Conservation (phyloP, 805 yeast genomes). For the Kluyveromyces nonfermentans region DNA sequence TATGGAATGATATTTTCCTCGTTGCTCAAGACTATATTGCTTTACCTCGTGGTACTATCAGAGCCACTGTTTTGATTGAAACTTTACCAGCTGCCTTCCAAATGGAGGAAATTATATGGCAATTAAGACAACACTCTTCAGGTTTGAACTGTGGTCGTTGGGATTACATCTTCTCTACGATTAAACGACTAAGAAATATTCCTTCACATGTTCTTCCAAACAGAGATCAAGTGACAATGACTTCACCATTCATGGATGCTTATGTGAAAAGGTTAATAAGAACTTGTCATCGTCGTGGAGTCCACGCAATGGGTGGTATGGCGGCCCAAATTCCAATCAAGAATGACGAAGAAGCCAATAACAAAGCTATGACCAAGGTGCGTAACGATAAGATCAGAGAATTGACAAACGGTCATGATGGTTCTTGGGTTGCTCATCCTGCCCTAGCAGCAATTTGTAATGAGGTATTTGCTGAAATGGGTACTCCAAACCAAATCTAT, state of each 20-base stretch:
- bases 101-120: conserved; percentile 75
- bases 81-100: conserved; percentile 82
- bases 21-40: conserved; percentile 65
- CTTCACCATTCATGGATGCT: conserved; percentile 71
- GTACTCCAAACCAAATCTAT: conserved; percentile 69
- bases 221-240: conserved; percentile 71
- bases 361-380: conserved; percentile 61
- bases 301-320: conserved; percentile 88
- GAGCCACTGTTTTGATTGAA: conserved; percentile 76
- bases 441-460: conserved; percentile 68
- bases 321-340: conserved; percentile 82
- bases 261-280: conserved; percentile 66
- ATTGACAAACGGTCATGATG: conserved; percentile 73
- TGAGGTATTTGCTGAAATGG: conserved; percentile 67
- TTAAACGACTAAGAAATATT: conserved; percentile 64
- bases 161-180: conserved; percentile 79
- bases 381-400: conserved; percentile 69
- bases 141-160: conserved; percentile 86
- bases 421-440: conserved; percentile 87
- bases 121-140: conserved; percentile 64
- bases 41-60: conserved; percentile 65
- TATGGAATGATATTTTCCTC: conserved; percentile 76
- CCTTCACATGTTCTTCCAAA: conserved; percentile 65
- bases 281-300: conserved; percentile 68
- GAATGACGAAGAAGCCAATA: conserved; percentile 53